Percentiles rank a stretch among this genome's conserved stretches.
phyloP scores from a whole-genome alignment of 257 asterid species.

The Avicennia marina region DNA sequence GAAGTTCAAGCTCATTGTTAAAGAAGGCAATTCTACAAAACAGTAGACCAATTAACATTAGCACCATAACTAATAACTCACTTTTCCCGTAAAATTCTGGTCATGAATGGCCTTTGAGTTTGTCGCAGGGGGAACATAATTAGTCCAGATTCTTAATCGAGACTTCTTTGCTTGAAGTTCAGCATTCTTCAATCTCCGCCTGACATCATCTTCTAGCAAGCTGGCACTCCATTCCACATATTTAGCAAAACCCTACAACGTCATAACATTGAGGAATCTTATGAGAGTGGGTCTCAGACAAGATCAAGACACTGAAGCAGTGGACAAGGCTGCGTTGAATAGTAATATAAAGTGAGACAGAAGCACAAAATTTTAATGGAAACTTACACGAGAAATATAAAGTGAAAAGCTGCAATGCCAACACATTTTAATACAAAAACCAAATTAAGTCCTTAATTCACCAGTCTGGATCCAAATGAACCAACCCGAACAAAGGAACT shows the following conservation, averaged over 20 bases:
- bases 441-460: no score
- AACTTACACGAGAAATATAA: no score
- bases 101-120: constrained; percentile 95
- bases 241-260: constrained; percentile 72
- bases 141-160: constrained; percentile 79
- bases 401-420: no score
- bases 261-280: constrained; percentile 8
- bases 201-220: constrained; percentile 65
- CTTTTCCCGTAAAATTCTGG: constrained; percentile 94
- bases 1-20: constrained; percentile 12
- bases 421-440: no score
- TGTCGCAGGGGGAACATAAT: constrained; percentile 78
- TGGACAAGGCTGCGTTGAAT: background rate
- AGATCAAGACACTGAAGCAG: background rate
- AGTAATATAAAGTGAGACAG: constrained; percentile 19
- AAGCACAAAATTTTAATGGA: no score
- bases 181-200: constrained; percentile 60
- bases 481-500: no score
- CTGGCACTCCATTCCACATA: constrained; percentile 90
- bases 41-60: no score
- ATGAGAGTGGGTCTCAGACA: constrained; percentile 16
- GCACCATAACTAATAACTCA: constrained; percentile 14
- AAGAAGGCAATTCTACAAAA: background rate
- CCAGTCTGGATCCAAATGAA: no score
- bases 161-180: constrained; percentile 88